Base-by-base conservation (phyloP, 768 basidiomycete species). In the Suillus cothurnatus region DNA sequence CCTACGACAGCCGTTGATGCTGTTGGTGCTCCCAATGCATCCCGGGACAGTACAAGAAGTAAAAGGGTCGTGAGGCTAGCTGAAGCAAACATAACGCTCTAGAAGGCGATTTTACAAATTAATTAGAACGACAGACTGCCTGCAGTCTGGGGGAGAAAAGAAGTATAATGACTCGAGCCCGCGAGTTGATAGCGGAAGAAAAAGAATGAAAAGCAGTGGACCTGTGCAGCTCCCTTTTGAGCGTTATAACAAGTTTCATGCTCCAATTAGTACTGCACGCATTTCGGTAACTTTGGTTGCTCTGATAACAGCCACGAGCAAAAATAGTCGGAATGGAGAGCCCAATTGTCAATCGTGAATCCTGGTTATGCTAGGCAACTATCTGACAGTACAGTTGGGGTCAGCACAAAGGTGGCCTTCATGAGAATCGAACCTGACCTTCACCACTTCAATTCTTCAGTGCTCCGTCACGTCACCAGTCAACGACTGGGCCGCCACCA, bases 161-260 rank as follows among this genome's bases (percentile, higher is more conserved):
- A 59, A 39, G 9, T 28, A 39, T 59, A 39, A 19, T 21, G 19
- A 31, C 58, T 28, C 58, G 58, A 41, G 6, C 58, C 58, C 1
- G 39, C 58, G 58, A 58, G 56, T 15, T 50, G 56, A 26, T 23
- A 58, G 15, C 3, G 9, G 17, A 39, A 59, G 26, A 59, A 28
- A 19, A 59, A 28, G 17, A 19, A 59, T 41, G 11, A 28, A 38
- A 39, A 59, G 19, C 11, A 14, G 21, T 32, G 53, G 53, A 32
- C 53, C 53, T n/a, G 26, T 11, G 39, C 19, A 26, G 19, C 19
- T 28, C 58, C 19, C 15, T 19, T 41, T 59, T 41, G 19, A 41
- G 53, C 58, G 6, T 41, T 59, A 41, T 41, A 59, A 59, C 53
- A 19, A 11, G 58, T 59, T 41, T 41, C 58, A 59, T 59, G 55